Evolutionary conservation across 768 basidiomycete genomes (phyloP).

Genomic region (Phylloporus scabripes): DNA sequence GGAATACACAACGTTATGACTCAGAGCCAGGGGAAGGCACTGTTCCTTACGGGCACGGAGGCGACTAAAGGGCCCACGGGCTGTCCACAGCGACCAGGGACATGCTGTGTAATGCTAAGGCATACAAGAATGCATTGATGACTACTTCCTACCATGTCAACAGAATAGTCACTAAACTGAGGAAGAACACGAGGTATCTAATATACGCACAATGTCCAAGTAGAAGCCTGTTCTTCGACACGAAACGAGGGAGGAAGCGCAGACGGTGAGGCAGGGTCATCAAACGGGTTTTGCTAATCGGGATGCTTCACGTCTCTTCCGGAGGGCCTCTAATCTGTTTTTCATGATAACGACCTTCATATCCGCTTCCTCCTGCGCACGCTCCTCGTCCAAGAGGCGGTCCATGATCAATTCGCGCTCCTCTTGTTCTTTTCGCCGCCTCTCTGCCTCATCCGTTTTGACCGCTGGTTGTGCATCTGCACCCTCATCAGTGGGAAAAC

Average conservation of each 20-base stretch:
- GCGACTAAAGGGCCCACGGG: background rate
- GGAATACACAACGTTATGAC: background rate
- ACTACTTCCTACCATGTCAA: background rate
- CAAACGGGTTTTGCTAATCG: constrained; percentile 15
- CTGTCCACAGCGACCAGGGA: background rate
- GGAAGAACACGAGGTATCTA: background rate
- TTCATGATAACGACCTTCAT: constrained; percentile 64
- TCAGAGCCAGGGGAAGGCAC: background rate
- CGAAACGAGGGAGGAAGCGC: no score
- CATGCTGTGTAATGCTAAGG: no score
- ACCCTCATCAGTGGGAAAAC: constrained; percentile 41
- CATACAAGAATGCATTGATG: background rate
- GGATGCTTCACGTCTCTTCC: constrained; percentile 39
- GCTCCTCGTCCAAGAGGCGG: constrained; percentile 76
- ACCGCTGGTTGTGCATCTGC: constrained; percentile 14
- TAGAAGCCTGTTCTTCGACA: background rate
- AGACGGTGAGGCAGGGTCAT: background rate
- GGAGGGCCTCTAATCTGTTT: constrained; percentile 55
- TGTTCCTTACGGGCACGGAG: background rate
- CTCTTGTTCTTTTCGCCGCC: constrained; percentile 55
- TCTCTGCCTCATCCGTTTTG: constrained; percentile 31
- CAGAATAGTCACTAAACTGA: background rate
- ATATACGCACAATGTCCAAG: background rate
- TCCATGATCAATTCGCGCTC: constrained; percentile 85
- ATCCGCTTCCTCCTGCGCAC: constrained; percentile 84